A percentile compares a stretch with the other conserved stretches of the same genome.
Evolutionary conservation across 352 stramenopile genomes (phyloP).

Genomic region (Phytopythium vexans): DNA sequence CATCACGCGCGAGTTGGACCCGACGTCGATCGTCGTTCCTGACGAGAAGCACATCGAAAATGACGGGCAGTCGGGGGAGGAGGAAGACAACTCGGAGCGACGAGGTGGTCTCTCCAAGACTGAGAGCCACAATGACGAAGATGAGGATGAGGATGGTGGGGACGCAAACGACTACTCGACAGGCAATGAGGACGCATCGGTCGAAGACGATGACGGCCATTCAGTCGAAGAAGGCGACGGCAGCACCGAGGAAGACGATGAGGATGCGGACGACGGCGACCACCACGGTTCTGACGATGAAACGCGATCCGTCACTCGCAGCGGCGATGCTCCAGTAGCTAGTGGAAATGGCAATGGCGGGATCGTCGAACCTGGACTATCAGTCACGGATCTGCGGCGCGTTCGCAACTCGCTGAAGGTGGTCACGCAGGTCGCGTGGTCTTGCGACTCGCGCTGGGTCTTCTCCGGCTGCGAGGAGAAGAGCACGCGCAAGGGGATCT

Average conservation of each 20-base stretch:
- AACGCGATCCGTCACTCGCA: neutral
- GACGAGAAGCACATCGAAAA: slow-evolving; percentile 1
- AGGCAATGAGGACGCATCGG: slow-evolving; percentile 29
- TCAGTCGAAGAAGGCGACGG: slow-evolving; percentile 28
- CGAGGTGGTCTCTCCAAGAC: too few species aligned
- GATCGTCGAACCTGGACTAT: slow-evolving; percentile 26
- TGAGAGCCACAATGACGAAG: slow-evolving; percentile 3
- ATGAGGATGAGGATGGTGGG: slow-evolving; percentile 24
- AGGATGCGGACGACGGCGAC: slow-evolving; percentile 12
- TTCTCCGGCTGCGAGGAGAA: slow-evolving; percentile 75
- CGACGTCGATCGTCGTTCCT: slow-evolving; percentile 54
- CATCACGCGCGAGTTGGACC: slow-evolving; percentile 76
- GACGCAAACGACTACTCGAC: slow-evolving; percentile 23
- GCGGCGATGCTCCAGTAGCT: neutral
- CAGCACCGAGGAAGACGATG: slow-evolving; percentile 29
- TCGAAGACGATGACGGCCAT: slow-evolving; percentile 31
- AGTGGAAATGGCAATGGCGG: slow-evolving; percentile 16
- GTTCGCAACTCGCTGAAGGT: slow-evolving; percentile 58
- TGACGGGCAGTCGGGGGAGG: slow-evolving; percentile 2
- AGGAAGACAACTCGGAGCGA: slow-evolving; percentile 6
- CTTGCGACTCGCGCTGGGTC: slow-evolving; percentile 52
- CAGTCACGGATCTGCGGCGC: slow-evolving; percentile 43
- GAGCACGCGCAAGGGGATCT: slow-evolving; percentile 38
- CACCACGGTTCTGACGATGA: slow-evolving; percentile 16
- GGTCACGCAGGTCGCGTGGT: slow-evolving; percentile 62